Percentiles rank a stretch among this genome's conserved stretches.
These are phyloP conservation scores for Penicillium diatomitis DNA, from an alignment of 495 filamentous ascomycete genomes.

Conservation along the genomic window DNA sequence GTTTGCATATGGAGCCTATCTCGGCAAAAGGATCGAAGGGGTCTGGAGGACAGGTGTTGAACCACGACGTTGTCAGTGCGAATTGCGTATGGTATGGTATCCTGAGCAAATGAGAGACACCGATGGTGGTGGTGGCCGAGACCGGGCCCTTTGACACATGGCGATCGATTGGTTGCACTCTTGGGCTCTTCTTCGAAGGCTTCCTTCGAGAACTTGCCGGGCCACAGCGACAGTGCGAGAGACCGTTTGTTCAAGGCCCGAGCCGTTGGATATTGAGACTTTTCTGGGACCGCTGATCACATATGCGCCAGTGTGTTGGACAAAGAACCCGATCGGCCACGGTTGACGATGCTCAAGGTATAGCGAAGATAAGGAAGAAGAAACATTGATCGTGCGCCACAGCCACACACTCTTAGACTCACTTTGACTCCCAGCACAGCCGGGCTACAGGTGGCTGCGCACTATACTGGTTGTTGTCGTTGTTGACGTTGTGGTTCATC, in stretches of 20 bases:
- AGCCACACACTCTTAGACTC: constrained; percentile 8
- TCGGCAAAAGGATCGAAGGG: constrained; percentile 10
- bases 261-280: no score
- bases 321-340: background rate
- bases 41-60: background rate
- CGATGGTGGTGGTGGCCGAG: no score
- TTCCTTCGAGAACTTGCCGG: no score
- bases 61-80: background rate
- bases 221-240: no score
- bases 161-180: no score
- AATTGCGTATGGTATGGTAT: no score
- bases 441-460: constrained; percentile 21
- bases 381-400: background rate
- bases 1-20: constrained; percentile 13
- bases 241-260: no score
- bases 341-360: no score
- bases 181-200: background rate
- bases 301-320: background rate
- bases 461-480: constrained; percentile 7
- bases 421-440: constrained; percentile 32
- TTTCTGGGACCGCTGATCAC: no score
- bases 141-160: background rate
- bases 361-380: background rate
- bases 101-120: no score
- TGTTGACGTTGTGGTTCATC: background rate